phyloP scores from a whole-genome alignment of 2,329 filamentous ascomycete genomes.

The Fusarium hostae region DNA sequence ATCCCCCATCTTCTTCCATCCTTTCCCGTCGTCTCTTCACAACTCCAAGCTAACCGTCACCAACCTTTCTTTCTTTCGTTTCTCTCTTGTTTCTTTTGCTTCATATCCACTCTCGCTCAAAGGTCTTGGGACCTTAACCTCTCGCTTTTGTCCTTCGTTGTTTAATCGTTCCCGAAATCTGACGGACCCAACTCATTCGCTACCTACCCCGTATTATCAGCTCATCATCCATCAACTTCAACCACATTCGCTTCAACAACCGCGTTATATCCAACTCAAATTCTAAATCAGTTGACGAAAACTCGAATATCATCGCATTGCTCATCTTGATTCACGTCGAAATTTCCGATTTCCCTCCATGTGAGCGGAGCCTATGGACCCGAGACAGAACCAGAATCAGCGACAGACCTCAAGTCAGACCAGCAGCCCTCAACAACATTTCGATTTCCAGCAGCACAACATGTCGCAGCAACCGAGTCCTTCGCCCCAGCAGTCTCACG shows the following conservation, averaged over 20 bases:
- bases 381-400: constrained; percentile 35
- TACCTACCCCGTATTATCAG: constrained; percentile 20
- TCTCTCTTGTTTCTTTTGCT: constrained; percentile 28
- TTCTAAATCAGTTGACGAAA: background rate
- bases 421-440: constrained; percentile 43
- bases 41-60: constrained; percentile 31
- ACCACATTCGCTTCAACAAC: constrained; percentile 37
- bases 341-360: constrained; percentile 44
- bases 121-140: constrained; percentile 32
- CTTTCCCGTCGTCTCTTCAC: constrained; percentile 27
- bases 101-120: constrained; percentile 34
- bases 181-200: constrained; percentile 20
- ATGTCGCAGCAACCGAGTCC: constrained; percentile 43
- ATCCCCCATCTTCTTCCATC: constrained; percentile 27
- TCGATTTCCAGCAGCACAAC: constrained; percentile 37
- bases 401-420: constrained; percentile 32
- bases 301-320: constrained; percentile 2
- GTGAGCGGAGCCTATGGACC: constrained; percentile 49
- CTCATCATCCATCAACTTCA: constrained; percentile 27
- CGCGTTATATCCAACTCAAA: background rate
- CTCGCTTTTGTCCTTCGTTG: constrained; percentile 38
- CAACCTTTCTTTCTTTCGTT: constrained; percentile 20
- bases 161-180: constrained; percentile 21
- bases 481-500: constrained; percentile 44
- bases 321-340: constrained; percentile 22